A percentile compares a stretch with the other conserved stretches of the same genome.
These are phyloP conservation scores for Botrytis cinerea DNA, from an alignment of 2,329 filamentous ascomycete species.

Conservation along the genomic window DNA sequence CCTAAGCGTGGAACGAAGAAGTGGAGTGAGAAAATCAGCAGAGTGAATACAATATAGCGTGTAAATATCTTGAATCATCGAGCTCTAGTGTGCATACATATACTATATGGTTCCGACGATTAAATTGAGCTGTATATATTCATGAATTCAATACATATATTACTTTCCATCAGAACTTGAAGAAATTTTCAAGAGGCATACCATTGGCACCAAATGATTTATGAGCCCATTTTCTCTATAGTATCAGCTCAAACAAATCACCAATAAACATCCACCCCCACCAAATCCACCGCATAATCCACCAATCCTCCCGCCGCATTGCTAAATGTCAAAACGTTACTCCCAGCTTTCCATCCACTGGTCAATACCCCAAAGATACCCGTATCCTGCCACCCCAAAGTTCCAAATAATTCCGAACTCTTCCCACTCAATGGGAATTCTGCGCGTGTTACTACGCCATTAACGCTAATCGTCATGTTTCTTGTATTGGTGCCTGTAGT, in stretches of 20 bases:
- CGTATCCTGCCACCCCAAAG: slow-evolving; percentile 35
- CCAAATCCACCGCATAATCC: slow-evolving; percentile 43
- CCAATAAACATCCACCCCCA: slow-evolving; percentile 41
- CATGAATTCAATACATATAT: background rate
- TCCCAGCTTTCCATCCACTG: slow-evolving; percentile 30
- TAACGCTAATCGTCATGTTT: slow-evolving; percentile 36
- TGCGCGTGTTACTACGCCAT: slow-evolving; percentile 31
- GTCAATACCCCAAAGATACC: slow-evolving; percentile 34
- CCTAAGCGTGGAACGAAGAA: background rate
- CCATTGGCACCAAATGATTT: background rate
- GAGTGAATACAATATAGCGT: background rate
- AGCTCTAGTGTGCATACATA: background rate
- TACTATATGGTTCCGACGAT: background rate
- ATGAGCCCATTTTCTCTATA: background rate
- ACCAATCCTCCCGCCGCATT: slow-evolving; percentile 41
- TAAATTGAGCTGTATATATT: background rate
- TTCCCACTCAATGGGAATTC: slow-evolving; percentile 35
- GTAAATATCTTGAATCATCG: background rate
- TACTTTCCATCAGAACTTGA: background rate
- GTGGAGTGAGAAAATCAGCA: background rate
- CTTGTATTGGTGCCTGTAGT: slow-evolving; percentile 34
- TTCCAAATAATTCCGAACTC: slow-evolving; percentile 35
- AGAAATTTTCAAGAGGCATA: background rate
- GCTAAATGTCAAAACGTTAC: slow-evolving; percentile 39
- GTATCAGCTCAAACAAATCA: background rate